phyloP scores from a whole-genome alignment of 1,139 yeast genomes.

The Arxiozyma bovina region DNA sequence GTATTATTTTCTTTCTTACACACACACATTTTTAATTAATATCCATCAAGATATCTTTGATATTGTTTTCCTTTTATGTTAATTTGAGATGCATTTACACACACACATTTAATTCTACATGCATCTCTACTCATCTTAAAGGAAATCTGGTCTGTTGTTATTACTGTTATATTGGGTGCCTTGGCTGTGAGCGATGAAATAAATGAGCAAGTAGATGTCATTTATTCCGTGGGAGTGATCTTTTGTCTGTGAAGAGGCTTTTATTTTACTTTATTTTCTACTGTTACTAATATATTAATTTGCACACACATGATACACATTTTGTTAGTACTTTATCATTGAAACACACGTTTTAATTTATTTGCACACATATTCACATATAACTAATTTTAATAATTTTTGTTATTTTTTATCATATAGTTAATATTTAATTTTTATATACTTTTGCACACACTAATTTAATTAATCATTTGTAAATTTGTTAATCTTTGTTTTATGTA shows the following conservation, averaged over 20 bases:
- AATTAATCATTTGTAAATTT: constrained; percentile 12
- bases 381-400: constrained; percentile 4
- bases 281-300: constrained; percentile 4
- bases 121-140: neutral
- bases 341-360: constrained; percentile 7
- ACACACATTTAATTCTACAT: constrained; percentile 10
- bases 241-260: neutral
- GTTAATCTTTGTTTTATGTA: neutral
- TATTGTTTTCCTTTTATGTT: neutral
- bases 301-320: constrained; percentile 6
- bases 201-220: neutral
- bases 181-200: too few species aligned
- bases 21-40: constrained; percentile 1
- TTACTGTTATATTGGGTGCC: neutral
- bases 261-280: neutral
- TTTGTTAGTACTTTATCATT: constrained; percentile 5
- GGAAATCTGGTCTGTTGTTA: neutral
- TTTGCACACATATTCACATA: constrained; percentile 14
- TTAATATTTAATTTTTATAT: constrained; percentile 19
- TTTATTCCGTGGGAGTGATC: neutral
- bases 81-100: constrained; percentile 3
- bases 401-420: constrained; percentile 12
- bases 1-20: neutral
- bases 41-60: neutral
- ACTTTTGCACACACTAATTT: constrained; percentile 22